Conservation (phyloP, 1,284 basidiomycete species). For the Laetiporus sulphureus region DNA sequence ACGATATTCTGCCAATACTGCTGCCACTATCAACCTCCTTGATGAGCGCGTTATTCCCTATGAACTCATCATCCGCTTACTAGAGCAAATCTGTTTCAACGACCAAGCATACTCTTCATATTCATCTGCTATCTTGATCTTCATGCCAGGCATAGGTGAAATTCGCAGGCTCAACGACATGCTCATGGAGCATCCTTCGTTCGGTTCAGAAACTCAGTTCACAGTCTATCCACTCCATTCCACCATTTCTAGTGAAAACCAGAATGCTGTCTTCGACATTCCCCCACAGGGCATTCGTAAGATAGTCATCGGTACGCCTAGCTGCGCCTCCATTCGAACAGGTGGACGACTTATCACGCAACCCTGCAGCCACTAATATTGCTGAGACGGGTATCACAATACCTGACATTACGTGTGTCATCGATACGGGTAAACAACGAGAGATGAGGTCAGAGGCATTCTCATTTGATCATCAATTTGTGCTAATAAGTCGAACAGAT, state of each 20-base stretch:
- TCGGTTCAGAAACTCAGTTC: conserved; percentile 66
- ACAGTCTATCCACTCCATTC: conserved; percentile 91
- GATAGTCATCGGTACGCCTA: conserved; percentile 84
- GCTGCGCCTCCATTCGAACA: no score
- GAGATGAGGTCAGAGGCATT: conserved; percentile 67
- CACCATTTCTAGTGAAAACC: conserved; percentile 84
- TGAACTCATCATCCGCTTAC: conserved; percentile 80
- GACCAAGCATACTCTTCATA: conserved; percentile 47
- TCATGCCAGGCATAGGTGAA: conserved; percentile 92
- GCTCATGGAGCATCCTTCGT: conserved; percentile 69
- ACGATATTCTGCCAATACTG: conserved; percentile 69
- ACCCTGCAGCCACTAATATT: conserved; percentile 67
- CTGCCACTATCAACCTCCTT: conserved; percentile 77
- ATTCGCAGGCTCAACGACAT: conserved; percentile 88
- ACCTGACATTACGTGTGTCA: conserved; percentile 96
- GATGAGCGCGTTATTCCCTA: conserved; percentile 90
- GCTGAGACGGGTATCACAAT: conserved; percentile 91
- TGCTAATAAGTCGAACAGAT: conserved; percentile 40
- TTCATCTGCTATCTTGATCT: conserved; percentile 84
- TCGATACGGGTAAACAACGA: conserved; percentile 92
- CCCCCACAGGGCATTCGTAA: conserved; percentile 79
- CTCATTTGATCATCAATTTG: not conserved
- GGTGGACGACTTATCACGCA: no score
- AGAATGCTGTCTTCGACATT: conserved; percentile 86
- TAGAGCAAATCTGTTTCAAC: conserved; percentile 85